phyloP scores from a whole-genome alignment of 306 rosid species.

The Aeschynomene evenia region DNA sequence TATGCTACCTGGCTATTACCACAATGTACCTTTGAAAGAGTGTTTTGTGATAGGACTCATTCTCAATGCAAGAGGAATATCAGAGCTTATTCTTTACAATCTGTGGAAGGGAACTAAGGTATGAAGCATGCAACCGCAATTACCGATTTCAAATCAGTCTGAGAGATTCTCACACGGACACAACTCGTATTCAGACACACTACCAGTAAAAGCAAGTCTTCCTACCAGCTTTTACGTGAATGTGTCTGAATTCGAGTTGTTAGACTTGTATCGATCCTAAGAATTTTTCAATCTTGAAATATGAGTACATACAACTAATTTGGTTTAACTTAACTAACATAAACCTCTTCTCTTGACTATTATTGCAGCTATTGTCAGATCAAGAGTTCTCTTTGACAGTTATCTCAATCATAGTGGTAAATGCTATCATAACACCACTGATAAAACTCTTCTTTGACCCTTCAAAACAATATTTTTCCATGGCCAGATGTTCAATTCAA shows the following conservation, averaged over 20 bases:
- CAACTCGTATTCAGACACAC: no score
- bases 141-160: no score
- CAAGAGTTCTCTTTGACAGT: slow-evolving; percentile 46
- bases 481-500: slow-evolving; percentile 47
- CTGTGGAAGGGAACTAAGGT: slow-evolving; percentile 47
- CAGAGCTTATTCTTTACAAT: slow-evolving; percentile 49
- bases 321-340: background rate
- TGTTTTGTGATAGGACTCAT: slow-evolving; percentile 56
- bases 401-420: slow-evolving; percentile 28
- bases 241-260: no score
- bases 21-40: slow-evolving; percentile 36
- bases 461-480: slow-evolving; percentile 33
- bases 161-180: no score
- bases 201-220: no score
- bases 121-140: background rate
- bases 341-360: background rate
- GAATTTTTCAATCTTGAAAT: no score
- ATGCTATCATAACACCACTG: slow-evolving; percentile 53
- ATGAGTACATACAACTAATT: background rate
- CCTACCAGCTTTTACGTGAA: no score
- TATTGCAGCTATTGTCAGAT: slow-evolving; percentile 40
- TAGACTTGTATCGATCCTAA: no score
- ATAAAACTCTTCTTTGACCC: slow-evolving; percentile 45
- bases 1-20: slow-evolving; percentile 45
- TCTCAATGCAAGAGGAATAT: slow-evolving; percentile 61